Conservation (phyloP, 2,329 filamentous ascomycete species). For the Cladophialophora exuberans region DNA sequence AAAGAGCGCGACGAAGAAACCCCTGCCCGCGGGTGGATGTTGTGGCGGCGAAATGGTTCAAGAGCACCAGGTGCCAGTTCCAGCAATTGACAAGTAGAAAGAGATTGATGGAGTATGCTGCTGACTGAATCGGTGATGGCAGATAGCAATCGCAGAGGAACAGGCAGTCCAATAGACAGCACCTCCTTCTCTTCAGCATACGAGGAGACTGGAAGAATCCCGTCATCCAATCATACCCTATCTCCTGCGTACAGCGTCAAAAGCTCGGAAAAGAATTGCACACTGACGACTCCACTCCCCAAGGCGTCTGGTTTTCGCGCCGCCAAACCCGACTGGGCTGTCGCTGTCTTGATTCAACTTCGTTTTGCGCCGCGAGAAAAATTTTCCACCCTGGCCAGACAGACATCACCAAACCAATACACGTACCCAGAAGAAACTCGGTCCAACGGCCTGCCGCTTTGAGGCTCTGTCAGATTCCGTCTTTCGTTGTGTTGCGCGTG, state of each 20-base stretch:
- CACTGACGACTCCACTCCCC: conserved; percentile 19
- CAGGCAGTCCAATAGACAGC: conserved; percentile 2
- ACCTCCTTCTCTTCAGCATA: conserved; percentile 14
- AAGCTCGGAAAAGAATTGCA: conserved; percentile 5
- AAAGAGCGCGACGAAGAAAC: neutral
- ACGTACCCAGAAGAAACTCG: conserved; percentile 9
- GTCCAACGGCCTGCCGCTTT: conserved; percentile 17
- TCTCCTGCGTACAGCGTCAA: conserved; percentile 18
- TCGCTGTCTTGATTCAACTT: conserved; percentile 18
- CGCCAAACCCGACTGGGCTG: conserved; percentile 8
- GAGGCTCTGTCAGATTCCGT: conserved; percentile 29
- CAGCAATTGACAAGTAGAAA: conserved; percentile 1
- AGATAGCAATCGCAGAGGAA: conserved; percentile 4
- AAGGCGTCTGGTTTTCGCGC: conserved; percentile 6
- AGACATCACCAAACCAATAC: conserved; percentile 15
- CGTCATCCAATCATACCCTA: conserved; percentile 13
- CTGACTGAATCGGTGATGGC: conserved; percentile 20
- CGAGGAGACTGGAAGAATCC: too few species aligned
- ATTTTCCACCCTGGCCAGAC: conserved; percentile 20
- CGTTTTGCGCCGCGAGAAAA: conserved; percentile 20
- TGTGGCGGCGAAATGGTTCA: neutral
- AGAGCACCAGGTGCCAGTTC: too few species aligned
- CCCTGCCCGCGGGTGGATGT: conserved; percentile 5
- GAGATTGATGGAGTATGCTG: conserved; percentile 6
- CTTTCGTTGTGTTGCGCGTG: conserved; percentile 9